Evolutionary conservation across 1,139 yeast genomes (phyloP), one percentile per base, ranked within the genome.

Genomic region (Pichia sp.): DNA sequence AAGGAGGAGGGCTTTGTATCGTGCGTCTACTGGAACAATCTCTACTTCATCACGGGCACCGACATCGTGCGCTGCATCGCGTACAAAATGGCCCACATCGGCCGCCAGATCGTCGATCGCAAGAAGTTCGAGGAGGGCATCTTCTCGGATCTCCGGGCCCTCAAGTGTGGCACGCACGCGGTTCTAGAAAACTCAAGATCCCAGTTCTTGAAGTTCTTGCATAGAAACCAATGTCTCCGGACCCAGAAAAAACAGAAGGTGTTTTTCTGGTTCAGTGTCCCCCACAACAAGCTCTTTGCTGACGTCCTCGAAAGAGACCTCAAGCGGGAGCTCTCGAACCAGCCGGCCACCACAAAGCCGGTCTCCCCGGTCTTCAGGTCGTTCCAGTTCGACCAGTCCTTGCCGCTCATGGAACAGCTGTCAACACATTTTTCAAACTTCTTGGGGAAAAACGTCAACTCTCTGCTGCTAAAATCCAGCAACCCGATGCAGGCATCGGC

Each of bases 231-330:
- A 60, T 92, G 99, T 69, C 77, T 93, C 26, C 79, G 97, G 63
- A 93, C 99, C 1, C 98, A 93, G 67, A 93, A 93, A 76, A 93
- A 93, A 68, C 99, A 93, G 69, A 93, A 93, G 69, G 98, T 93
- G 44, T 93, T 93, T 68, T 90, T 86, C 69, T 93, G 99, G 99
- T 92, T 88, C 69, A 87, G 92, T 66, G 98, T 93, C 6, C 93
- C 95, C 46, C 98, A 93, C 71, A 97, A 93, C 68, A 85, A 88
- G 66, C 73, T 93, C 51, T 92, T 93, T 79, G 84, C 93, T 3
- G 99, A 93, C 70, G 98, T 98, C 0, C 73, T 93, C 54, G 98
- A 92, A 70, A 76, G 99, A 63, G 99, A 93, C 67, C 73, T 92
- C 67, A 90, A 90, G 69, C 85, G 89, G 65, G 97, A 92, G 64